These are phyloP conservation scores for Poa annua DNA, from an alignment of 176 grass and related monocot genomes.

Conservation along the genomic window DNA sequence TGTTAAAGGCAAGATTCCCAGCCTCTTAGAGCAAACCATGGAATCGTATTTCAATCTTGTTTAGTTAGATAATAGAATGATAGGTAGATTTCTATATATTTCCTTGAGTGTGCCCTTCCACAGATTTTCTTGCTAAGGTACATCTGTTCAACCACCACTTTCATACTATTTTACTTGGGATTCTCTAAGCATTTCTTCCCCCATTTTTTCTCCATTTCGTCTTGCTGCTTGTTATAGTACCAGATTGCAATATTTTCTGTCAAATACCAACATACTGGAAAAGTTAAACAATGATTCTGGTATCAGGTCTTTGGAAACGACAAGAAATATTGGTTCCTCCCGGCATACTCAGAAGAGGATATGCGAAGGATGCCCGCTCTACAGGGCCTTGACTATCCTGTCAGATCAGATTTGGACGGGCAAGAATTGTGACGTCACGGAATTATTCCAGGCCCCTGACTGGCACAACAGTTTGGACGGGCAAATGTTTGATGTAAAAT, in stretches of 20 bases:
- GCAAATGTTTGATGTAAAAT: constrained; percentile 11
- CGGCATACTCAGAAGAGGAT: constrained; percentile 89
- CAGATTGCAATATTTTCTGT: neutral
- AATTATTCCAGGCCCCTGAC: neutral
- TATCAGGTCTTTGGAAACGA: constrained; percentile 83
- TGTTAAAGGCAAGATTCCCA: no score
- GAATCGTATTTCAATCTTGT: no score
- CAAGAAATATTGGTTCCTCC: constrained; percentile 90
- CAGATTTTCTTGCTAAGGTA: neutral
- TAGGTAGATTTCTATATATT: no score
- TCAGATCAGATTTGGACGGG: constrained; percentile 61
- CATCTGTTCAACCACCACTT: neutral
- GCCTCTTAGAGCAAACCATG: no score
- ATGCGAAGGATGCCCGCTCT: constrained; percentile 80
- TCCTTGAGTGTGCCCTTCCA: neutral
- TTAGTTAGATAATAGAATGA: no score
- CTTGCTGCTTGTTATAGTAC: neutral
- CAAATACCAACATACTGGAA: neutral
- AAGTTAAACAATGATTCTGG: constrained; percentile 12
- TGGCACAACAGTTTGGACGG: neutral
- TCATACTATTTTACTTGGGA: constrained; percentile 1
- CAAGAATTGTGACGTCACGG: constrained; percentile 57
- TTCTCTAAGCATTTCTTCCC: neutral
- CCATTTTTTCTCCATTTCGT: neutral
- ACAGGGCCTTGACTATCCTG: constrained; percentile 86